Conservation (phyloP, 129 eudicot genomes). For the Chrysanthemum seticuspe region DNA sequence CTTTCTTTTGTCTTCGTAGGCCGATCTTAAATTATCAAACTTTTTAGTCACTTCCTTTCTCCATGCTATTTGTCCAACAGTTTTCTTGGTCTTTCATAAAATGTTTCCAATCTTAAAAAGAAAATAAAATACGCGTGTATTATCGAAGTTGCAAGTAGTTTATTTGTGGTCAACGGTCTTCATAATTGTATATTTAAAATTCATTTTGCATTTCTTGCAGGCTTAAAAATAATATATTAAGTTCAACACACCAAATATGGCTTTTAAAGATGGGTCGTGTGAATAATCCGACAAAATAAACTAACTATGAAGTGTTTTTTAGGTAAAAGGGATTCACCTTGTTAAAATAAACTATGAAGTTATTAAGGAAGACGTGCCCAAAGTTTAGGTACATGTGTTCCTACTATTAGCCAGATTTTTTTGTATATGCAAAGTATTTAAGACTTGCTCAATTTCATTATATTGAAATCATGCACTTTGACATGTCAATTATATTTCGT, state of each 20-base stretch:
- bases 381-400: conserved; percentile 40
- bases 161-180: background rate
- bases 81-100: too few relatives aligned
- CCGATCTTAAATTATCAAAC: too few relatives aligned
- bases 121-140: background rate
- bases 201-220: conserved; percentile 37
- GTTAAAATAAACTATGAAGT: too few relatives aligned
- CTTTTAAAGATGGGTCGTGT: conserved; percentile 96
- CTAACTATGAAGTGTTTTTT: conserved; percentile 36
- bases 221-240: conserved; percentile 86
- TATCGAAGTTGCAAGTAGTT: background rate
- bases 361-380: conserved; percentile 24
- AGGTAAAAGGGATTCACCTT: too few relatives aligned
- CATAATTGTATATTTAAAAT: background rate
- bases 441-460: too few relatives aligned
- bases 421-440: too few relatives aligned
- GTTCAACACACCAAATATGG: conserved; percentile 86
- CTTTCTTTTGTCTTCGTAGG: too few relatives aligned
- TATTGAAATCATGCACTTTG: too few relatives aligned
- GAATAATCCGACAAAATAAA: conserved; percentile 46
- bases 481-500: too few relatives aligned
- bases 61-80: too few relatives aligned
- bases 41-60: too few relatives aligned
- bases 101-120: too few relatives aligned
- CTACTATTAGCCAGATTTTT: background rate